Evolutionary conservation across 73 alveolate genomes (phyloP).

Genomic region (Tetrahymena borealis): DNA sequence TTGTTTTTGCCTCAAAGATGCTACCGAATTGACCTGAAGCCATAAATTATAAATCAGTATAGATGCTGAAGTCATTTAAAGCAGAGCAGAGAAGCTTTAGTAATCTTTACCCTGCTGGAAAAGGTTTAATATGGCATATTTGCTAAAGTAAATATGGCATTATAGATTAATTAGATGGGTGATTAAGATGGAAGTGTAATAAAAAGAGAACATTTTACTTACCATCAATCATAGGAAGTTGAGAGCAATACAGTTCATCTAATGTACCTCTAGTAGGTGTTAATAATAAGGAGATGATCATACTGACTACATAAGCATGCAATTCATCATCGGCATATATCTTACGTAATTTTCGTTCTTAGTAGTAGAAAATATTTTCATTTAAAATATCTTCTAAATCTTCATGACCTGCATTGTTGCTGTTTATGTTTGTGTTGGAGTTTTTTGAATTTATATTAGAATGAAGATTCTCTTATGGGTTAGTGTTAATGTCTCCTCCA

Average conservation of each 20-base stretch:
- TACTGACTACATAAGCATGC: constrained; percentile 77
- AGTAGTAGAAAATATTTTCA: constrained; percentile 65
- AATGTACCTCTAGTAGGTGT: constrained; percentile 97
- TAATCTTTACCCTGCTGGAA: constrained; percentile 91
- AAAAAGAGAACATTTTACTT: constrained; percentile 83
- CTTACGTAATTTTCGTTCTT: constrained; percentile 82
- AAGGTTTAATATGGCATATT: constrained; percentile 67
- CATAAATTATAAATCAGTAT: constrained; percentile 78
- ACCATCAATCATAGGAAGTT: constrained; percentile 88
- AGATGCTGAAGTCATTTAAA: constrained; percentile 76
- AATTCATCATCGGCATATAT: constrained; percentile 93
- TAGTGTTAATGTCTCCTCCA: background rate
- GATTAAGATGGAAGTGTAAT: constrained; percentile 93
- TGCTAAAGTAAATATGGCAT: constrained; percentile 72
- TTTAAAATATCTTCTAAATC: constrained; percentile 55
- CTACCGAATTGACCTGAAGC: constrained; percentile 97
- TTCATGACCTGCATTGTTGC: constrained; percentile 37
- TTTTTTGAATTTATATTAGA: constrained; percentile 39
- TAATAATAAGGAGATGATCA: constrained; percentile 78
- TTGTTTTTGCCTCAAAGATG: constrained; percentile 83
- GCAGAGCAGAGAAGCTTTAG: constrained; percentile 76
- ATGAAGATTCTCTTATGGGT: background rate
- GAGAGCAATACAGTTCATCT: constrained; percentile 91
- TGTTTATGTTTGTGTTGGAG: constrained; percentile 55
- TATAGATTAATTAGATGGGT: constrained; percentile 67